Evolutionary conservation across 2,329 filamentous ascomycete species (phyloP).

Genomic region (Exophiala mesophila): DNA sequence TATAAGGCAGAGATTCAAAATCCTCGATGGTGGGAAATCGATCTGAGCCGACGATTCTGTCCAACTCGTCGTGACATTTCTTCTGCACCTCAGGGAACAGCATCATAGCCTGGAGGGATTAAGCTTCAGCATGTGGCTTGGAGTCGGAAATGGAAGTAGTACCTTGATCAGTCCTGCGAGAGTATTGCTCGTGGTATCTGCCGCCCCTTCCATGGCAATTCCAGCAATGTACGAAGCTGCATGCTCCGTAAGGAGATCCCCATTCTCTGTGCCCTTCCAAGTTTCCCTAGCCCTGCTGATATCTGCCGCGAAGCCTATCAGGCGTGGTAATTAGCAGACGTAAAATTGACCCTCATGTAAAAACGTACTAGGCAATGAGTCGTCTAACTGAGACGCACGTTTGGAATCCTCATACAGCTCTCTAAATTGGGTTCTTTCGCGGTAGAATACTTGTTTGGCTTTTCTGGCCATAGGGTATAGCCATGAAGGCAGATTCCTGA

Average conservation of each 20-base stretch:
- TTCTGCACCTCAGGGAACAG: constrained; percentile 43
- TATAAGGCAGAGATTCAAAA: constrained; percentile 46
- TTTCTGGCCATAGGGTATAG: constrained; percentile 10
- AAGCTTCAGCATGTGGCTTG: constrained; percentile 40
- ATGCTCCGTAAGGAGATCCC: constrained; percentile 18
- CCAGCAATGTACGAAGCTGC: constrained; percentile 30
- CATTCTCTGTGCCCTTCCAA: constrained; percentile 17
- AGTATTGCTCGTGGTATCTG: constrained; percentile 47
- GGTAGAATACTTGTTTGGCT: constrained; percentile 8
- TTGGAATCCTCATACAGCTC: constrained; percentile 5
- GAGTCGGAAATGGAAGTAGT: constrained; percentile 34
- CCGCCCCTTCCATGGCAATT: constrained; percentile 37
- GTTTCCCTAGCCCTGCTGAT: constrained; percentile 15
- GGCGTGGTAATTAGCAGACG: not conserved
- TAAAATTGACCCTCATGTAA: constrained; percentile 34
- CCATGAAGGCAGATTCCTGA: constrained; percentile 6
- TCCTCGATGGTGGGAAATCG: constrained; percentile 48
- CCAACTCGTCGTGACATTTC: constrained; percentile 46
- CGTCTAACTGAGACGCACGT: constrained; percentile 34
- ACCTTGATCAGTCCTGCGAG: constrained; percentile 43
- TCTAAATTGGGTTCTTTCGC: constrained; percentile 9
- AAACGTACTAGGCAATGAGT: constrained; percentile 31
- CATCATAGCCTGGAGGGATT: constrained; percentile 46
- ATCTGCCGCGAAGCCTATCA: constrained; percentile 6
- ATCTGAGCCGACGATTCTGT: constrained; percentile 44